These are phyloP conservation scores for Solanum sitiens DNA, from an alignment of 257 asterid species.

Conservation along the genomic window DNA sequence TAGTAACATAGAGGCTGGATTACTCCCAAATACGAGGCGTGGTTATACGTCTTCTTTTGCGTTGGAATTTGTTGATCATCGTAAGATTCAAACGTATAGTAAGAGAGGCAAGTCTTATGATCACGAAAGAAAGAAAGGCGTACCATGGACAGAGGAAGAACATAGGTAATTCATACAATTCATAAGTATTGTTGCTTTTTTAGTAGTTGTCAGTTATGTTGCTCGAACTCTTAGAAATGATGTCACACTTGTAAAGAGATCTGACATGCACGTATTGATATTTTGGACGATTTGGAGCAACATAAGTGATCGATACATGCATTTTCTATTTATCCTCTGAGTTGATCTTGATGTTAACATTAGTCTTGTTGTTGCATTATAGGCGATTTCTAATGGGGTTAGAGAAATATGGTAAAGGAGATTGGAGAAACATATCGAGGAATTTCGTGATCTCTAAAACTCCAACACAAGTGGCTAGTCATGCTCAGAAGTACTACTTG, in stretches of 20 bases:
- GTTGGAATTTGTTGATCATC: constrained; percentile 31
- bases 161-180: constrained; percentile 38
- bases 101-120: constrained; percentile 42
- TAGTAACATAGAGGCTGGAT: constrained; percentile 63
- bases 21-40: constrained; percentile 43
- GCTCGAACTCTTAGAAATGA: background rate
- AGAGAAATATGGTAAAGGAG: constrained; percentile 65
- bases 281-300: background rate
- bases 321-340: background rate
- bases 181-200: background rate
- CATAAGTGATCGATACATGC: background rate
- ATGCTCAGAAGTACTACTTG: constrained; percentile 76
- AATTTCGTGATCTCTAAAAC: constrained; percentile 63
- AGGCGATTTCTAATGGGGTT: constrained; percentile 71
- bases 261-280: background rate
- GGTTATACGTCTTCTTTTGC: constrained; percentile 34
- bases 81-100: constrained; percentile 25
- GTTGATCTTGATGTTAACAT: background rate
- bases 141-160: constrained; percentile 88
- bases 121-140: constrained; percentile 67
- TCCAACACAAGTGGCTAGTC: constrained; percentile 89
- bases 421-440: constrained; percentile 74
- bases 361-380: background rate
- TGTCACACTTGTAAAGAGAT: background rate
- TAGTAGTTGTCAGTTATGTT: background rate